These are phyloP conservation scores for Cercospora zeae-maydis DNA, from an alignment of 2,329 filamentous ascomycete genomes.

Conservation along the genomic window DNA sequence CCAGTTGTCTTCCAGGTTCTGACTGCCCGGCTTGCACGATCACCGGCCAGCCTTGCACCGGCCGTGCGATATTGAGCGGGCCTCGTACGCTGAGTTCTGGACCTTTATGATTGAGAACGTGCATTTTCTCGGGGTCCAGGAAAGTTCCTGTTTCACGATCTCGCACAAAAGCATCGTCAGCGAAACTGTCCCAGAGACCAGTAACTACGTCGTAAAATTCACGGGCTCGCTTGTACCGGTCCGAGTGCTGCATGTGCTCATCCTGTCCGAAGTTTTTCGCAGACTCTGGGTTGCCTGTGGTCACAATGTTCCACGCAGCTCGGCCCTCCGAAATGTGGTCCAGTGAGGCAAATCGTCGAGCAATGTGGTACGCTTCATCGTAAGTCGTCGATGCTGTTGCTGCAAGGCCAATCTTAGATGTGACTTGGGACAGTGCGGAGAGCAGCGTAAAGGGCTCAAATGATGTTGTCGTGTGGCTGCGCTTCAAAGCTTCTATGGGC, in stretches of 20 bases:
- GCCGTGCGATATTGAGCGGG: conserved; percentile 27
- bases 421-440: conserved; percentile 45
- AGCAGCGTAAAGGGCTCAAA: conserved; percentile 48
- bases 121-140: conserved; percentile 52
- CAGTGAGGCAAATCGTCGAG: conserved; percentile 38
- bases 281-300: conserved; percentile 47
- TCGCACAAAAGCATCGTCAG: conserved; percentile 54
- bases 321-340: conserved; percentile 40
- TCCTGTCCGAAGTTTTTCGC: conserved; percentile 47
- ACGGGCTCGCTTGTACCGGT: conserved; percentile 50
- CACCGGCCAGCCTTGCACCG: conserved; percentile 29
- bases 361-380: conserved; percentile 38
- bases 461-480: conserved; percentile 57
- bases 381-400: conserved; percentile 40
- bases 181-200: conserved; percentile 38
- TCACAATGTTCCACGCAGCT: conserved; percentile 51
- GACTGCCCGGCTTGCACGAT: conserved; percentile 31
- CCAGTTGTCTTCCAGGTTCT: conserved; percentile 28
- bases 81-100: conserved; percentile 29
- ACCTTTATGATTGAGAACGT: conserved; percentile 52
- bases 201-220: conserved; percentile 42
- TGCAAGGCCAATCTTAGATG: conserved; percentile 43
- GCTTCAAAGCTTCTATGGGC: conserved; percentile 55
- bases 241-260: conserved; percentile 47
- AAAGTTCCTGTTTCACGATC: conserved; percentile 49